Evolutionary conservation across 352 stramenopile genomes (phyloP).

Genomic region (Phytophthora idaei): DNA sequence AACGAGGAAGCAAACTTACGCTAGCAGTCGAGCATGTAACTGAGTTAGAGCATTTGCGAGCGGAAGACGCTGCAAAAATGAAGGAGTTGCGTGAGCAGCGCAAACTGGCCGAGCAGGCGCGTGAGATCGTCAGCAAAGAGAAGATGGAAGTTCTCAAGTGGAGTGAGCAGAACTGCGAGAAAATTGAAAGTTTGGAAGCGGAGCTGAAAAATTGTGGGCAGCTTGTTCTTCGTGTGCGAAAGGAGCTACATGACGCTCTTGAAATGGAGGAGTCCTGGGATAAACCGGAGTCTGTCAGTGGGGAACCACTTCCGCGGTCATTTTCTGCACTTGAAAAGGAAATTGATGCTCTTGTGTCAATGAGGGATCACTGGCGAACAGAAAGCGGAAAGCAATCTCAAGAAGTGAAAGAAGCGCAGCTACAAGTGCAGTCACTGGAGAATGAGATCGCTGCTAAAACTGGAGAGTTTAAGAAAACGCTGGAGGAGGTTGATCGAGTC

Average conservation of each 20-base stretch:
- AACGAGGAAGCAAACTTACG: constrained; percentile 46
- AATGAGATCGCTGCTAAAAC: constrained; percentile 43
- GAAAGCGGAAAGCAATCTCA: constrained; percentile 24
- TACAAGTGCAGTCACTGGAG: constrained; percentile 27
- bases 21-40: constrained; percentile 26
- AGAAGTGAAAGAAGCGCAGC: constrained; percentile 31
- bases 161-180: constrained; percentile 62
- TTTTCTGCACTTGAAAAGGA: constrained; percentile 30
- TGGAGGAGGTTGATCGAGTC: constrained; percentile 51
- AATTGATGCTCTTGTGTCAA: constrained; percentile 25
- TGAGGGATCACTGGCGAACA: constrained; percentile 29
- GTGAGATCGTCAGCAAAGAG: constrained; percentile 65
- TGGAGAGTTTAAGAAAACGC: constrained; percentile 38
- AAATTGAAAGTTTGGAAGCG: constrained; percentile 48
- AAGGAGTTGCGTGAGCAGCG: constrained; percentile 52
- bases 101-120: constrained; percentile 55
- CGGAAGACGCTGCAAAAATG: constrained; percentile 41
- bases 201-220: constrained; percentile 42
- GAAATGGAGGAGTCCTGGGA: constrained; percentile 10
- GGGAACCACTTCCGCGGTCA: constrained; percentile 12
- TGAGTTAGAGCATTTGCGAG: constrained; percentile 51
- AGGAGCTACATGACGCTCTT: constrained; percentile 31
- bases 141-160: constrained; percentile 68
- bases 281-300: not conserved
- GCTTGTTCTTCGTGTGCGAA: constrained; percentile 27